Conservation (phyloP, 2,329 filamentous ascomycete species). For the Magnaporthiopsis poae region DNA sequence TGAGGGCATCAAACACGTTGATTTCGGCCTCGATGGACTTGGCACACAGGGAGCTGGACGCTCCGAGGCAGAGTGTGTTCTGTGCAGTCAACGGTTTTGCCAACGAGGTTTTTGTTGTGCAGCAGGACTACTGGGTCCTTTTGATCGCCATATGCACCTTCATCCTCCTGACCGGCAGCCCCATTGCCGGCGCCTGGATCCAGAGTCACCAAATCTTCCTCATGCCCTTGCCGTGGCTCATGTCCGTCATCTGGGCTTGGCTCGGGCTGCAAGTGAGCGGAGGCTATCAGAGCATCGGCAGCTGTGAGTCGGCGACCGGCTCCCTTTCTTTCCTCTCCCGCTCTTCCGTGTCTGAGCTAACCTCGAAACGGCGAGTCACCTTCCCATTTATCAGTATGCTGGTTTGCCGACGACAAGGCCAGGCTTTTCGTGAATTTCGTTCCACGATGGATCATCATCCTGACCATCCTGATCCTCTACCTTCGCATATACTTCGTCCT, state of each 20-base stretch:
- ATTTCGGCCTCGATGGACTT: constrained; percentile 27
- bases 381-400: constrained; percentile 21
- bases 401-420: constrained; percentile 29
- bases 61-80: constrained; percentile 20
- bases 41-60: constrained; percentile 21
- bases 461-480: constrained; percentile 28
- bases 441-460: constrained; percentile 31
- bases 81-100: constrained; percentile 33
- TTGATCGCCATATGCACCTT: constrained; percentile 31
- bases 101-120: constrained; percentile 32
- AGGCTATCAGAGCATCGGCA: constrained; percentile 26
- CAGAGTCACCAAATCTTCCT: constrained; percentile 24
- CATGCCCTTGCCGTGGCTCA: constrained; percentile 26
- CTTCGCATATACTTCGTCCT: constrained; percentile 29
- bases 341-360: neutral
- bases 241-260: constrained; percentile 26
- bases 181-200: constrained; percentile 25
- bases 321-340: too few species aligned
- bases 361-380: neutral
- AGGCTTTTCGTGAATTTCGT: constrained; percentile 32
- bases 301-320: neutral
- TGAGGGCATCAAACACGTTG: constrained; percentile 31
- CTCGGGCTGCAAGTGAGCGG: constrained; percentile 19
- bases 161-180: constrained; percentile 29
- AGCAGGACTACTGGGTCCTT: constrained; percentile 35